Percentiles rank a stretch among this genome's conserved stretches.
Evolutionary conservation across 345 rosid species (phyloP).

Genomic region (Aegle marmelos): DNA sequence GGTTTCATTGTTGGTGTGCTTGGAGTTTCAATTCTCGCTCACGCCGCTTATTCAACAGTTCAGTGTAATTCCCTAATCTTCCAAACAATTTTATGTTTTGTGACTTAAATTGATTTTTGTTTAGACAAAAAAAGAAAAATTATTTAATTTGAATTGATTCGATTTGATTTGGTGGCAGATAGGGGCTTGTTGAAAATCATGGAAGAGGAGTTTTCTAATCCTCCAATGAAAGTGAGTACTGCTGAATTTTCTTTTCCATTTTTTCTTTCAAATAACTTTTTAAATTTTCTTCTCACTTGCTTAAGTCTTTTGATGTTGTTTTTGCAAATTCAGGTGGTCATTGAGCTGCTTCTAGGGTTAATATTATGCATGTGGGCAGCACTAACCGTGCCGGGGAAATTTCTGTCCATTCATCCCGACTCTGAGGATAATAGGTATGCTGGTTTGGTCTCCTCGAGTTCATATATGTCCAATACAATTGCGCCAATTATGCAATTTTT

Average conservation of each 20-base stretch:
- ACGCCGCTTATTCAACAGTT: constrained; percentile 88
- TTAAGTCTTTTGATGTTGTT: not conserved
- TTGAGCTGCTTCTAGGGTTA: constrained; percentile 72
- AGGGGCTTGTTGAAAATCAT: constrained; percentile 85
- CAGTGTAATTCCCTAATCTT: constrained; percentile 46
- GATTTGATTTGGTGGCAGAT: constrained; percentile 42
- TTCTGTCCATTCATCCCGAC: constrained; percentile 80
- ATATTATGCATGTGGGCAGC: constrained; percentile 90
- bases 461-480: not conserved
- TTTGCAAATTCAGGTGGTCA: constrained; percentile 49
- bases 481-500: not conserved
- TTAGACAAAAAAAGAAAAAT: not conserved
- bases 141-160: not conserved
- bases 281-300: not conserved
- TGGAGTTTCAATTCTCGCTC: constrained; percentile 67
- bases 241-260: not conserved
- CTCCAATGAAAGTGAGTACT: constrained; percentile 62
- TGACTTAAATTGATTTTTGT: not conserved
- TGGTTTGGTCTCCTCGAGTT: not conserved
- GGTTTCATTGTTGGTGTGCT: constrained; percentile 63
- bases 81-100: not conserved
- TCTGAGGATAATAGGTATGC: constrained; percentile 91
- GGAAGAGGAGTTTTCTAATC: constrained; percentile 86
- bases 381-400: constrained; percentile 81
- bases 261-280: not conserved